These are phyloP conservation scores for Teratosphaeria destructans DNA, from an alignment of 2,329 filamentous ascomycete genomes.

Conservation along the genomic window DNA sequence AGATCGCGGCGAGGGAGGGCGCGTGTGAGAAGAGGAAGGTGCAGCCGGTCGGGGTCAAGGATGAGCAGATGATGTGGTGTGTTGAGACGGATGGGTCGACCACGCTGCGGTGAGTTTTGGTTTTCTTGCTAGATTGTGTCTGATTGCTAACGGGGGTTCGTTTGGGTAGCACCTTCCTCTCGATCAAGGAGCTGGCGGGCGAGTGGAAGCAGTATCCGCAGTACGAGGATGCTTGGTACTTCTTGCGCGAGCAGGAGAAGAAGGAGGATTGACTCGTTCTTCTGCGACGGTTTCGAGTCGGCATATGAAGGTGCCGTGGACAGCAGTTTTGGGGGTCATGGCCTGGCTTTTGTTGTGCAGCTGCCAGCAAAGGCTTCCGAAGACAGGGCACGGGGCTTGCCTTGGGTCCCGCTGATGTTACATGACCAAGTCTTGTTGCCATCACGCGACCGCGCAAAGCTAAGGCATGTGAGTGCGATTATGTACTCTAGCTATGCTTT, in stretches of 20 bases:
- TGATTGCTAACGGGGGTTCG: neutral
- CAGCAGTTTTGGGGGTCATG: neutral
- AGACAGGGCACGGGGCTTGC: neutral
- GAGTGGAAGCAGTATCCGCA: conserved; percentile 26
- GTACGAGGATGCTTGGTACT: conserved; percentile 24
- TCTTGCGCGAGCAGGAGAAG: conserved; percentile 21
- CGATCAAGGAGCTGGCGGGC: conserved; percentile 25
- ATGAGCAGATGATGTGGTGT: conserved; percentile 28
- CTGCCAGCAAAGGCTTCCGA: neutral
- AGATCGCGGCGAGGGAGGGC: conserved; percentile 25
- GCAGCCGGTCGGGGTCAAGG: conserved; percentile 20
- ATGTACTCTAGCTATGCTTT: neutral
- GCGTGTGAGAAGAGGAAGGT: conserved; percentile 25
- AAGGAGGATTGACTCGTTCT: conserved; percentile 9
- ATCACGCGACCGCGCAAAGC: neutral
- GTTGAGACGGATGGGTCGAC: conserved; percentile 22
- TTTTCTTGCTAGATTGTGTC: conserved; percentile 1
- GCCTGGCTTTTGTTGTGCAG: neutral
- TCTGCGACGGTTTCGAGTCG: conserved; percentile 3
- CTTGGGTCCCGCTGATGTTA: neutral
- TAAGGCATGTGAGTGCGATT: neutral
- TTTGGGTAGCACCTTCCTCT: conserved; percentile 18
- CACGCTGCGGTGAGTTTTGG: conserved; percentile 20
- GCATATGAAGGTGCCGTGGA: conserved; percentile 1
- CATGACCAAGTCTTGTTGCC: neutral